Conservation (phyloP, 345 rosid species). For the Eucalyptus camaldulensis region DNA sequence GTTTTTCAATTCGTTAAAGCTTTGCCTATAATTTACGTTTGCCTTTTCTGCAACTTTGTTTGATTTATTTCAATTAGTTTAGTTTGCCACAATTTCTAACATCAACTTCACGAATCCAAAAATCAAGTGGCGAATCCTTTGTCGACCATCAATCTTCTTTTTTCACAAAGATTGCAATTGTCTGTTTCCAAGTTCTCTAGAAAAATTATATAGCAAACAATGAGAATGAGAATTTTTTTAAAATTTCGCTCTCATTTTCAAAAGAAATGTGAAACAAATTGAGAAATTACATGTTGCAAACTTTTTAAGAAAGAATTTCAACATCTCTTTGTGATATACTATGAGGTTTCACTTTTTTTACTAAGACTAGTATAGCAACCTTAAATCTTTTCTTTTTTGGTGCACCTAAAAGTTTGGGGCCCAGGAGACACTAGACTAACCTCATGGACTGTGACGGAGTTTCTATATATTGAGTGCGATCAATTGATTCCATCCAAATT, state of each 20-base stretch:
- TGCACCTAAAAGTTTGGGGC: too few relatives aligned
- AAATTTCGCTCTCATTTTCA: not conserved
- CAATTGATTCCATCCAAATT: not conserved
- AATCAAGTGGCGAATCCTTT: not conserved
- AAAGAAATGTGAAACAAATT: not conserved
- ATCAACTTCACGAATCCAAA: not conserved
- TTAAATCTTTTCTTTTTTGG: too few relatives aligned
- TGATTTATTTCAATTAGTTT: not conserved
- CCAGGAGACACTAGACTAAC: not conserved
- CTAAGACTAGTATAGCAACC: not conserved
- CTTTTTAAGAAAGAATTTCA: not conserved
- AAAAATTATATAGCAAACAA: not conserved
- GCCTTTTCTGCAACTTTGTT: not conserved
- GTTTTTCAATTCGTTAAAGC: not conserved
- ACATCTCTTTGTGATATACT: not conserved
- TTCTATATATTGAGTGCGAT: not conserved
- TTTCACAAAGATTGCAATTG: not conserved
- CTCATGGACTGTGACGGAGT: not conserved
- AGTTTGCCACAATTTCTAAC: not conserved
- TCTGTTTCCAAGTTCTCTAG: not conserved
- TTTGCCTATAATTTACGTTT: not conserved
- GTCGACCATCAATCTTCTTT: not conserved
- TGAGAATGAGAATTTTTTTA: not conserved
- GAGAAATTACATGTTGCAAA: not conserved
- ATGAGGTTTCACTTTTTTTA: too few relatives aligned